These are phyloP conservation scores for Trichopus zeylanicus DNA, from an alignment of 116 monocot species.

Conservation along the genomic window DNA sequence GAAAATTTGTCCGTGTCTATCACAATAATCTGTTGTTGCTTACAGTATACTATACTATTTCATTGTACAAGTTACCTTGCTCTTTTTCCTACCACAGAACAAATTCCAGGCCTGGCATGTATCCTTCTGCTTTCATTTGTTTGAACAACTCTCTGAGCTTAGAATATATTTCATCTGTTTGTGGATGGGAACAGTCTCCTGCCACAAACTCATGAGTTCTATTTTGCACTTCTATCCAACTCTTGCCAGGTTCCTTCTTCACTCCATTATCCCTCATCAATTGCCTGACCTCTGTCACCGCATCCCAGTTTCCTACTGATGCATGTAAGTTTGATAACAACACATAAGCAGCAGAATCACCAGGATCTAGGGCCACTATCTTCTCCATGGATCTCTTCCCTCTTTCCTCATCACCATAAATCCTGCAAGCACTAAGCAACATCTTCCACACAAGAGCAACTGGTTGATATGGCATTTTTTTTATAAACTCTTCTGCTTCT, in stretches of 20 bases:
- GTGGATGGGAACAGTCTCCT: constrained; percentile 27
- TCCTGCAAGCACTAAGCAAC: constrained; percentile 36
- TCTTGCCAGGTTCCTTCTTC: constrained; percentile 40
- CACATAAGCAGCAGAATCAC: constrained; percentile 44
- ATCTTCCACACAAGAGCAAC: constrained; percentile 28
- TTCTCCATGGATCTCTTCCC: constrained; percentile 33
- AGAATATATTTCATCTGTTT: constrained; percentile 18
- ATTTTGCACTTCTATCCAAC: constrained; percentile 30
- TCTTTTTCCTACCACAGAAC: neutral
- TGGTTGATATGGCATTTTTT: constrained; percentile 28
- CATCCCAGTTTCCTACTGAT: constrained; percentile 9
- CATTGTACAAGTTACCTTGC: neutral
- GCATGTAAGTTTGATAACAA: constrained; percentile 35
- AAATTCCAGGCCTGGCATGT: constrained; percentile 1
- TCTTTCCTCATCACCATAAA: constrained; percentile 24
- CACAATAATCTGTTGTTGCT: no score
- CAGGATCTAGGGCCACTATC: constrained; percentile 23
- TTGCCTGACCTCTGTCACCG: constrained; percentile 17
- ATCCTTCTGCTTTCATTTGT: constrained; percentile 28
- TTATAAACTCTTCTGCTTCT: constrained; percentile 30
- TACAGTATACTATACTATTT: no score
- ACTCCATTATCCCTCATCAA: constrained; percentile 25
- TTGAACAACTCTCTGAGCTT: constrained; percentile 9
- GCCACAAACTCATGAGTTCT: constrained; percentile 29
- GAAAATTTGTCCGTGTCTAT: no score